Percentiles rank a stretch among this genome's conserved stretches.
These are phyloP conservation scores for Aspergillus sp. DNA, from an alignment of 2,329 filamentous ascomycete species.

Conservation along the genomic window DNA sequence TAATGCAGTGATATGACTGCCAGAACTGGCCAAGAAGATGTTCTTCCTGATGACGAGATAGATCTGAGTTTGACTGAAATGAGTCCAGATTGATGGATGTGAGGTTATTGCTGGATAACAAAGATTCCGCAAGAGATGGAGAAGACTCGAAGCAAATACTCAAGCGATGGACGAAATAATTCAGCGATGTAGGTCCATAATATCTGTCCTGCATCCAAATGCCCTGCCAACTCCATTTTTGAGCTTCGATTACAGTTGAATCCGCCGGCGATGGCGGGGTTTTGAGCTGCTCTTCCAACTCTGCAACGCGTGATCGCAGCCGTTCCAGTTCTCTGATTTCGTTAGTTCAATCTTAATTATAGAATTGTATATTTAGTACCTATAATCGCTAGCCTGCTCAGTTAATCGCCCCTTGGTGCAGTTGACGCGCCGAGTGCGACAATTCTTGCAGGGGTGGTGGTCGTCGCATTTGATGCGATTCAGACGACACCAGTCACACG, in stretches of 20 bases:
- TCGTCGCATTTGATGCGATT: slow-evolving; percentile 24
- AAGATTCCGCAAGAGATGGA: too few species aligned
- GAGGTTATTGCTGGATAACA: neutral
- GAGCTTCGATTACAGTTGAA: slow-evolving; percentile 2
- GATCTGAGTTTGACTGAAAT: slow-evolving; percentile 9
- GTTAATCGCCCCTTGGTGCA: slow-evolving; percentile 16
- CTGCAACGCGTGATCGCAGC: slow-evolving; percentile 27
- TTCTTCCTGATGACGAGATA: slow-evolving; percentile 43
- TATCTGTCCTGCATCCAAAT: neutral
- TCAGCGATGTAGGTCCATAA: neutral
- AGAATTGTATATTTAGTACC: too few species aligned
- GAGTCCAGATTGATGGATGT: slow-evolving; percentile 8
- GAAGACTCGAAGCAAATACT: too few species aligned
- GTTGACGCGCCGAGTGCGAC: slow-evolving; percentile 11
- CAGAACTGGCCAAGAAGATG: slow-evolving; percentile 46
- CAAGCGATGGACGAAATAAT: too few species aligned
- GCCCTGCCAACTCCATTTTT: neutral
- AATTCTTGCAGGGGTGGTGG: slow-evolving; percentile 19
- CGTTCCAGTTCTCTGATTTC: slow-evolving; percentile 17
- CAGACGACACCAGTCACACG: slow-evolving; percentile 23
- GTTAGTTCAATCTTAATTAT: too few species aligned
- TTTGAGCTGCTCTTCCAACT: slow-evolving; percentile 31
- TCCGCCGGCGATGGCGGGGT: neutral
- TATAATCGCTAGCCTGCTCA: neutral
- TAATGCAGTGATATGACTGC: slow-evolving; percentile 41